phyloP scores from a whole-genome alignment of 306 rosid species.

The Vigna radiata region DNA sequence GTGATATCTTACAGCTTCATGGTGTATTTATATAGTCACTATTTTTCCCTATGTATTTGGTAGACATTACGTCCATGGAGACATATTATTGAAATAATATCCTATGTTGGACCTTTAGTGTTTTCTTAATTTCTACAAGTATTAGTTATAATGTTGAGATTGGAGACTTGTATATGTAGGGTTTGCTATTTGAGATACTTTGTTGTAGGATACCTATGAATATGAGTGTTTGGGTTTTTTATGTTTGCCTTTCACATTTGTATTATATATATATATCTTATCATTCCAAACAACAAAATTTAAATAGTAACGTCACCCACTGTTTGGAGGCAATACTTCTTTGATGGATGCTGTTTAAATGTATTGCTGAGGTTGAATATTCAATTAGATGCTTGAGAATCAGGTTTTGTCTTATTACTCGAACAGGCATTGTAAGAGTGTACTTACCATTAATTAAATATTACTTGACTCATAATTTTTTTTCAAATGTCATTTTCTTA shows the following conservation, averaged over 20 bases:
- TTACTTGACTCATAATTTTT: background rate
- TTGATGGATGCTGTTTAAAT: conserved; percentile 1
- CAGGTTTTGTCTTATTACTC: conserved; percentile 7
- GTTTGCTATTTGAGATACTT: background rate
- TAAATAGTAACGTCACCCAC: conserved; percentile 2
- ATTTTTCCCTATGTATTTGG: background rate
- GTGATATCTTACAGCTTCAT: background rate
- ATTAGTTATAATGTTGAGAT: background rate
- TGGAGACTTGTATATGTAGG: background rate
- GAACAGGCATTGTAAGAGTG: background rate
- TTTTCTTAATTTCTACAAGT: background rate
- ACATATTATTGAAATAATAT: background rate
- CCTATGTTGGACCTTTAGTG: background rate
- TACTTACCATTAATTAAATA: conserved; percentile 4
- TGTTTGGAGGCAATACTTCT: conserved; percentile 6
- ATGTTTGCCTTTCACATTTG: background rate
- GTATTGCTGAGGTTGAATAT: background rate
- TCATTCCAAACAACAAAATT: background rate
- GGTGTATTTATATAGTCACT: background rate
- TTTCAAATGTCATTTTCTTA: conserved; percentile 22
- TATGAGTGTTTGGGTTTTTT: background rate
- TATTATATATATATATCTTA: conserved; percentile 3
- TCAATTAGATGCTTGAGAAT: conserved; percentile 5
- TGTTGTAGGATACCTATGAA: background rate
- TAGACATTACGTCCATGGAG: background rate